Conservation (phyloP, 2,329 filamentous ascomycete genomes). For the Nemania sp. region DNA sequence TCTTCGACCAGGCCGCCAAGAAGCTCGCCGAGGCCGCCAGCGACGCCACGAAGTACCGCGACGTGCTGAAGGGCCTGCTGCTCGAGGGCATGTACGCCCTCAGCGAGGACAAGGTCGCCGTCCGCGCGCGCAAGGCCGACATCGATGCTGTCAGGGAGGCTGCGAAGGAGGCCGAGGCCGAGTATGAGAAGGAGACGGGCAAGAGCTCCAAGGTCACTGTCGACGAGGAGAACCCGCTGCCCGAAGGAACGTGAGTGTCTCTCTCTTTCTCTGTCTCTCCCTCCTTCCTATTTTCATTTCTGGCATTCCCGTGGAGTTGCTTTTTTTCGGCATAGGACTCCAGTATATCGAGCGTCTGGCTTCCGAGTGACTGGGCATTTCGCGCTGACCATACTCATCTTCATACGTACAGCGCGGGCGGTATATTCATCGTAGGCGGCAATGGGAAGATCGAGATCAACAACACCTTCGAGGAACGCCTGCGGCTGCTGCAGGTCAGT, state of each 20-base stretch:
- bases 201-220: conserved; percentile 72
- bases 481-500: conserved; percentile 81
- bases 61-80: conserved; percentile 76
- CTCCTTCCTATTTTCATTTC: background rate
- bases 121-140: conserved; percentile 82
- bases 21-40: conserved; percentile 69
- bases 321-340: background rate
- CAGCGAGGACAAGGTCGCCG: conserved; percentile 74
- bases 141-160: conserved; percentile 76
- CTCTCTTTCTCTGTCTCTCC: no score
- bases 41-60: conserved; percentile 76
- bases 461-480: conserved; percentile 94
- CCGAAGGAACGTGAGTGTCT: conserved; percentile 77
- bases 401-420: conserved; percentile 71
- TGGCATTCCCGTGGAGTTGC: conserved; percentile 18
- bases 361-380: background rate
- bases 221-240: conserved; percentile 77
- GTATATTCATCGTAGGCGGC: conserved; percentile 78
- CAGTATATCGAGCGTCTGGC: background rate
- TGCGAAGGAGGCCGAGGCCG: conserved; percentile 73
- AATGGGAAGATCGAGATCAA: conserved; percentile 96
- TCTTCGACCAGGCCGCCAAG: conserved; percentile 81
- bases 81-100: conserved; percentile 90
- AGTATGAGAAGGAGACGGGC: conserved; percentile 80
- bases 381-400: conserved; percentile 27